phyloP scores from a whole-genome alignment of 2,329 filamentous ascomycete genomes.

The Xenoacremonium recifei region DNA sequence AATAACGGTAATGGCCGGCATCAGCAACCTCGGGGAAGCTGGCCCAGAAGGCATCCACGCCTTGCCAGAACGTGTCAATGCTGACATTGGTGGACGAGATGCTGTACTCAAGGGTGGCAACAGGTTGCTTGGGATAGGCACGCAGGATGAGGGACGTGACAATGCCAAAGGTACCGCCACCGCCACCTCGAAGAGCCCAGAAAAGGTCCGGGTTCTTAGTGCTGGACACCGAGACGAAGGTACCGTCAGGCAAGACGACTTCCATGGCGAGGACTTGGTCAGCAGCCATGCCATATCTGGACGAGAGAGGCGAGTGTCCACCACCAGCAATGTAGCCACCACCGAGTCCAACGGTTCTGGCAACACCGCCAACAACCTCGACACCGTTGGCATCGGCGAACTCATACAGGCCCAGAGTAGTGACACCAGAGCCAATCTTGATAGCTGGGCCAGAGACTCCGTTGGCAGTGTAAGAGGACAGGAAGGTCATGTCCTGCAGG shows the following conservation, averaged over 20 bases:
- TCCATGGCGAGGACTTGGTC: conserved; percentile 52
- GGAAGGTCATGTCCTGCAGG: conserved; percentile 39
- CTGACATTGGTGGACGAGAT: conserved; percentile 25
- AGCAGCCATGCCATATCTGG: conserved; percentile 40
- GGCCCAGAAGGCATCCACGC: conserved; percentile 30
- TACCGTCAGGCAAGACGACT: conserved; percentile 44
- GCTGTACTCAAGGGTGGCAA: conserved; percentile 30
- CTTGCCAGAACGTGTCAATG: conserved; percentile 32
- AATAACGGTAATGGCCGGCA: conserved; percentile 28
- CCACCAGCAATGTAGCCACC: conserved; percentile 37
- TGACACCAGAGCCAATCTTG: conserved; percentile 54
- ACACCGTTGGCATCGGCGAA: conserved; percentile 45
- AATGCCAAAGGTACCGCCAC: conserved; percentile 40
- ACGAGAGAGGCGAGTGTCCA: conserved; percentile 48
- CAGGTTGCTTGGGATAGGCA: conserved; percentile 31
- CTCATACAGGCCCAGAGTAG: conserved; percentile 51
- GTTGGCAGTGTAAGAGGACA: conserved; percentile 18
- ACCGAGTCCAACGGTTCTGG: conserved; percentile 25
- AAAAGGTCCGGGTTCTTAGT: conserved; percentile 45
- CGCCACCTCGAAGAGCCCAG: conserved; percentile 49
- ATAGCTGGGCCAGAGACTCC: conserved; percentile 47
- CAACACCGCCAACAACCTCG: conserved; percentile 49
- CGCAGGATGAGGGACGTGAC: conserved; percentile 36
- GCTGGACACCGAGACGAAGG: conserved; percentile 39
- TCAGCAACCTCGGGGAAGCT: conserved; percentile 30